A percentile compares a stretch with the other conserved stretches of the same genome.
Evolutionary conservation across 768 basidiomycete species (phyloP).

Genomic region (Sporobolomyces pararoseus): DNA sequence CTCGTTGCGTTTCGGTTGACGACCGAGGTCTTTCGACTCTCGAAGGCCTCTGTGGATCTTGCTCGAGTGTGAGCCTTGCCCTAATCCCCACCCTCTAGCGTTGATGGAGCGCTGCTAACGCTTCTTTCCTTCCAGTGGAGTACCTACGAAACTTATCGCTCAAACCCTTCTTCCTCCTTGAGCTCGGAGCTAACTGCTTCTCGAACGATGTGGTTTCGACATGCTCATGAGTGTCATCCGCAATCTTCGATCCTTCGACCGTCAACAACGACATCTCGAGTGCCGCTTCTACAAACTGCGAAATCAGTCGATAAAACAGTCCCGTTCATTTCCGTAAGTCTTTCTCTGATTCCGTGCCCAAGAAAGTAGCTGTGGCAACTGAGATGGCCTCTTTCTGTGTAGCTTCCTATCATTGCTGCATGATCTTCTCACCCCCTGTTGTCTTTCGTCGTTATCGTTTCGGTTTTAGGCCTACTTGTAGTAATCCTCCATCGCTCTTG

Average conservation of each 20-base stretch:
- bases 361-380: too few species aligned
- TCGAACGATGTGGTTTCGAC: constrained; percentile 10
- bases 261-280: too few species aligned
- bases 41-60: constrained; percentile 20
- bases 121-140: neutral
- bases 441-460: too few species aligned
- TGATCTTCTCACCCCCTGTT: too few species aligned
- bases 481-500: too few species aligned
- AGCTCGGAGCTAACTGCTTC: neutral
- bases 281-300: neutral
- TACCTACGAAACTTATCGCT: constrained; percentile 7
- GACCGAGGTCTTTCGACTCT: neutral
- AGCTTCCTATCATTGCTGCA: neutral
- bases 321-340: neutral
- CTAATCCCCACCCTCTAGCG: neutral
- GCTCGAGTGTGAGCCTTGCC: neutral
- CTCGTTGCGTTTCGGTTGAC: neutral
- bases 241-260: neutral
- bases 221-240: constrained; percentile 3
- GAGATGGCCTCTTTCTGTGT: too few species aligned
- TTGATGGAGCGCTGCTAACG: neutral
- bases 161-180: neutral
- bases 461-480: too few species aligned
- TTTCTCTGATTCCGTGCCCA: too few species aligned
- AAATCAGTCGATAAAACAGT: neutral